A percentile compares a stretch with the other conserved stretches of the same genome.
Evolutionary conservation across 1,139 yeast species (phyloP).

Genomic region (Yamadazyma taylorii): DNA sequence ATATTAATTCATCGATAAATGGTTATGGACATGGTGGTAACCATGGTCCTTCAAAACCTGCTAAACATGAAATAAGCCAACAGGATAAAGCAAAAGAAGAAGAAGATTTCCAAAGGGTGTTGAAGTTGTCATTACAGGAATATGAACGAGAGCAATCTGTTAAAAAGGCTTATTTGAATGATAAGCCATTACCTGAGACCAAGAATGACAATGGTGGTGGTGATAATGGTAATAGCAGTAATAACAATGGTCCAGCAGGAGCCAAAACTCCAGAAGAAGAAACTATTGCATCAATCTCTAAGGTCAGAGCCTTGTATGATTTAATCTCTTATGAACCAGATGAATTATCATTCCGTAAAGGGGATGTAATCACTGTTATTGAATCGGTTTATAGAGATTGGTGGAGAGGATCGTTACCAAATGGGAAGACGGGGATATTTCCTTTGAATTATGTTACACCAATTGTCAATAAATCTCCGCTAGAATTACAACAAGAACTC

Average conservation of each 20-base stretch:
- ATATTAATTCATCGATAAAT: background rate
- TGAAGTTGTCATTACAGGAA: constrained; percentile 76
- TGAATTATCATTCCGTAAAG: constrained; percentile 69
- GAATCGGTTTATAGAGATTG: constrained; percentile 91
- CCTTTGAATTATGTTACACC: constrained; percentile 92
- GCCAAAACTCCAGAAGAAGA: constrained; percentile 16
- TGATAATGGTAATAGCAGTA: background rate
- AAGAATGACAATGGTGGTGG: constrained; percentile 13
- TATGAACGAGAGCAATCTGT: constrained; percentile 42
- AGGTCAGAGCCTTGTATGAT: constrained; percentile 86
- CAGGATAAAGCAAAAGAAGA: constrained; percentile 64
- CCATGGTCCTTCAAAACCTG: constrained; percentile 71
- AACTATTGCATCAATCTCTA: constrained; percentile 53
- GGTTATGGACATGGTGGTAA: no score
- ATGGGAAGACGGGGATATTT: constrained; percentile 84
- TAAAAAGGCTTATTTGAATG: constrained; percentile 27
- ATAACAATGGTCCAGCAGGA: constrained; percentile 1
- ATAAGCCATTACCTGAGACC: constrained; percentile 36
- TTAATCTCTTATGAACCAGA: constrained; percentile 69
- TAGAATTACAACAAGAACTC: constrained; percentile 34
- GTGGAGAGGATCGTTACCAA: constrained; percentile 85
- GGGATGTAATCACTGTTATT: constrained; percentile 78
- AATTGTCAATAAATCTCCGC: constrained; percentile 62
- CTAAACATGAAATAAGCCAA: constrained; percentile 50
- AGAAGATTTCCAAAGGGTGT: constrained; percentile 74